These are phyloP conservation scores for Haematococcus lacustris DNA, from an alignment of 139 green algal species.

Conservation along the genomic window DNA sequence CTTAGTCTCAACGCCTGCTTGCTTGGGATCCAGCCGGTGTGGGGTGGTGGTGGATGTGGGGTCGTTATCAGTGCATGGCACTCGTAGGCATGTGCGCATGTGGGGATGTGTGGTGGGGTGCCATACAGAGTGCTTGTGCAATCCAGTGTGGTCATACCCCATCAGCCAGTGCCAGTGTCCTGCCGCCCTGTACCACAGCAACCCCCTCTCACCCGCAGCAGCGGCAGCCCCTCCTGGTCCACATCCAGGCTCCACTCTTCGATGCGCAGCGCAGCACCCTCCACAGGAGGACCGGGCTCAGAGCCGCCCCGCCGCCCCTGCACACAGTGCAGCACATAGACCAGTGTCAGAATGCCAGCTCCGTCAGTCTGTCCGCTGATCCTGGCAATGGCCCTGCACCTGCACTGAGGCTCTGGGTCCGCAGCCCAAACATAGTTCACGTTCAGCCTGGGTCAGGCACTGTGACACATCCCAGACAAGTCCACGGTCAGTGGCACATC, in stretches of 20 bases:
- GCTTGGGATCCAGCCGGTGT: neutral
- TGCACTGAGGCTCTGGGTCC: neutral
- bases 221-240: constrained; percentile 24
- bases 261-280: constrained; percentile 57
- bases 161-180: neutral
- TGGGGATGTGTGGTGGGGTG: no score
- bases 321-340: no score
- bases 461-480: neutral
- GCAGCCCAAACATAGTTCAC: neutral
- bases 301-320: constrained; percentile 10
- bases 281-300: constrained; percentile 48
- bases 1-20: neutral
- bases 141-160: neutral
- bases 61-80: neutral
- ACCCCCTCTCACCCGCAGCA: neutral
- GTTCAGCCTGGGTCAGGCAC: neutral
- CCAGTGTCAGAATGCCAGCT: no score
- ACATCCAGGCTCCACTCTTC: constrained; percentile 58
- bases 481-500: neutral
- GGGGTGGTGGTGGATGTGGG: neutral
- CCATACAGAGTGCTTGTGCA: neutral
- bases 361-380: neutral
- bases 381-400: neutral
- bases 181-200: neutral
- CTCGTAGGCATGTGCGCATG: neutral